Conservation (phyloP, 768 basidiomycete species). For the Suillus discolor region DNA sequence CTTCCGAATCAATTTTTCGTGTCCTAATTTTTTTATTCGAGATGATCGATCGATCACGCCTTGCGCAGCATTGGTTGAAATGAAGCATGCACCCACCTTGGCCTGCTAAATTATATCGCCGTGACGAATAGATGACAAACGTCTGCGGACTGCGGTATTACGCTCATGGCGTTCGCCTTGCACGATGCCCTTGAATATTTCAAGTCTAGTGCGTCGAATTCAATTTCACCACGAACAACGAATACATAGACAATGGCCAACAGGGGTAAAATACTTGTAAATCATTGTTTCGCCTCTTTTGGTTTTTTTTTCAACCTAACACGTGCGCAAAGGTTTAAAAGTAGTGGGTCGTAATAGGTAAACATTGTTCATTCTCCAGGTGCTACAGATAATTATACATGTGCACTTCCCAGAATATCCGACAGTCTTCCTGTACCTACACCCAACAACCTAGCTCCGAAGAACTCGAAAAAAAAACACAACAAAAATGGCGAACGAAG, state of each 20-base stretch:
- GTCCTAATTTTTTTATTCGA: neutral
- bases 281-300: neutral
- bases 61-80: neutral
- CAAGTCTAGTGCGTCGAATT: neutral
- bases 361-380: neutral
- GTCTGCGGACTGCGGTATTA: neutral
- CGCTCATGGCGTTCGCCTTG: neutral
- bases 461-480: neutral
- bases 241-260: neutral
- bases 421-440: neutral
- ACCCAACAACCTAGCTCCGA: neutral
- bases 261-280: neutral
- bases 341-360: neutral
- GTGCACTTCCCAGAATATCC: neutral
- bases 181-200: neutral
- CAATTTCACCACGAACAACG: constrained; percentile 6
- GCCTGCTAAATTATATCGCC: neutral
- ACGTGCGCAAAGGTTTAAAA: neutral
- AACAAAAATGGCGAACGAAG: neutral
- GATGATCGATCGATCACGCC: neutral
- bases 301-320: neutral
- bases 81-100: neutral
- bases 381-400: neutral
- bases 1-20: neutral
- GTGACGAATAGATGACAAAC: neutral